Evolutionary conservation across 176 grass and related monocot genomes (phyloP), one percentile per base, ranked within the genome.

Genomic region (Triticum timopheevii): DNA sequence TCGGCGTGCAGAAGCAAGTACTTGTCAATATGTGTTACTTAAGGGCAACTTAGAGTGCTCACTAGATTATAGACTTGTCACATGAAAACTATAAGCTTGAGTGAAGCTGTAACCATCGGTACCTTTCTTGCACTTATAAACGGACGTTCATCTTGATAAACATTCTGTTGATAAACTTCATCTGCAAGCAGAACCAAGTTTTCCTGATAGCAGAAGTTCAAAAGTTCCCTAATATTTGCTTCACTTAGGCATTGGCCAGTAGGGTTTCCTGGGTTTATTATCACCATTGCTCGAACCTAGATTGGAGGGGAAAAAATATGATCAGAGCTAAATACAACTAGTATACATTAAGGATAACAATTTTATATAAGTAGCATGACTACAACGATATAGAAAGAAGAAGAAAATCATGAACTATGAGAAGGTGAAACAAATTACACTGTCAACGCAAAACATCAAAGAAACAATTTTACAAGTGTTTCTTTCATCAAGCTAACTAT

Each of bases 91-190:
- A 13, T n/a, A 69, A 49, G 23, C 7, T 76, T 80, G n/a, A 22
- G 25, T 87, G 17, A 87, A 38, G 34, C 47, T 13, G 63, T 28
- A 80, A 54, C 56, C 23, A 66, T 73, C 13, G 62, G 20, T 87
- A 99, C 97, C 94, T 94, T 99, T 89, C 89, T 88, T 73, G 97
- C 80, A 80, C 97, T 99, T 85, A 97, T 91, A 86, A 99, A 99
- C 22, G 97, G 97, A 17, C 89, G 88, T 23, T 96, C 94, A 85
- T 99, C 92, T 78, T 99, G 97, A 88, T 94, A 99, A 69, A 99
- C 69, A 54, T 99, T 99, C 84, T 99, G 94, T 66, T 99, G 97
- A 89, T 99, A 99, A 88, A 99, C 97, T 93, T 99, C 97, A 89
- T 99, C 97, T 35, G 97, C 97, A 86, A 99, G 90, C 54, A 99